Base-by-base conservation (phyloP, 768 basidiomycete genomes). In the Leucosporidium creatinivorum region DNA sequence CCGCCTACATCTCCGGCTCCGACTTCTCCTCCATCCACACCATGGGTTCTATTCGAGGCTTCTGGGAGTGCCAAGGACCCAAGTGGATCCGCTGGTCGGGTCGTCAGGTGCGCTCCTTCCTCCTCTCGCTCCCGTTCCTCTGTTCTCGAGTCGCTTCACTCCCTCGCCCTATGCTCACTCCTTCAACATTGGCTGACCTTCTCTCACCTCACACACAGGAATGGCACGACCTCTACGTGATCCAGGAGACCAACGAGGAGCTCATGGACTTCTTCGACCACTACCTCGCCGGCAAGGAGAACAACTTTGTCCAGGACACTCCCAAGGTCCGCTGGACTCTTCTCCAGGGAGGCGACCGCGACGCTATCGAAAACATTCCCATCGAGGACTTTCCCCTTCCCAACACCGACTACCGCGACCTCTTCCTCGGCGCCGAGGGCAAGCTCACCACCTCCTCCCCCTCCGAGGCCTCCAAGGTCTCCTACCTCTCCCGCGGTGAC, bases 1-100 rank as follows among this genome's bases (percentile, higher is more conserved):
- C 72, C 1, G 49, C 60, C 23, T 69, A 66, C 61, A 23, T 65
- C 63, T 55, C 63, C 6, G 63, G 67, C 58, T 72, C 70, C 15
- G 63, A 72, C 63, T 65, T 62, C 39, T 72, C 63, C 47, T 68
- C 62, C 33, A 68, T 68, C 28, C 67, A 72, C 49, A 72, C 71
- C 21, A 68, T 69, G 60, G 71, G 71, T 44, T 66, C 71, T 18
- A 55, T 72, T n/a, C 68, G 68, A 50, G 67, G 59, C 33, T 72
- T 50, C 52, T 52, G 64, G 60, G 61, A 66, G 21, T 39, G 64
- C 55, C 54, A 66, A 52, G 64, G 55, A 18, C 47, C 60, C 44
- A 65, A 66, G 33, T 65, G 65, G 64, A 28, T 65, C 3, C 48
- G 62, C 31, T 70, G 69, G 69, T 62, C 61, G 3, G 61, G 61